Evolutionary conservation across 257 asterid species (phyloP).

Genomic region (Solanum ossicruentum): DNA sequence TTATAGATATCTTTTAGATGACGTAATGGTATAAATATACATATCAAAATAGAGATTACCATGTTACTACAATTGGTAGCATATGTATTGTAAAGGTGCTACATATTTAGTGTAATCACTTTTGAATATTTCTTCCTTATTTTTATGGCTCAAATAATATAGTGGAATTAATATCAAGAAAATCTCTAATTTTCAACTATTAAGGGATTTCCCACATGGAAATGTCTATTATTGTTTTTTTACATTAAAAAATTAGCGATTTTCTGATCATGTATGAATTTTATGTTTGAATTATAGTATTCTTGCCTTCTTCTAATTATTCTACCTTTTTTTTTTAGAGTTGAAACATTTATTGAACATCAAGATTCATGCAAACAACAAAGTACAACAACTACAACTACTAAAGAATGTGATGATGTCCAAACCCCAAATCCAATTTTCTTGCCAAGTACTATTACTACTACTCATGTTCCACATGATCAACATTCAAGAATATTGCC

Average conservation of each 20-base stretch:
- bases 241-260: background rate
- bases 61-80: background rate
- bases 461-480: background rate
- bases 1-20: background rate
- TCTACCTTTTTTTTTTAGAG: conserved; percentile 7
- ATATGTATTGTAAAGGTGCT: background rate
- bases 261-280: background rate
- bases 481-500: background rate
- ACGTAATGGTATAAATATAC: background rate
- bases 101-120: background rate
- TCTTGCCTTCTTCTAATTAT: background rate
- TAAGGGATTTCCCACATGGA: background rate
- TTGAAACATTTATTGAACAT: conserved; percentile 32
- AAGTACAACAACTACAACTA: background rate
- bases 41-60: background rate
- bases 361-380: conserved; percentile 33
- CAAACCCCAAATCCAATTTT: background rate
- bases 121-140: too few species aligned
- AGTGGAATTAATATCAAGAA: background rate
- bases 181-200: background rate
- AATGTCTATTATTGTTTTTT: background rate
- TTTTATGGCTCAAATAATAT: background rate
- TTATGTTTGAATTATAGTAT: background rate
- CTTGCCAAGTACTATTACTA: background rate
- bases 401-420: background rate